phyloP scores from a whole-genome alignment of 2,329 filamentous ascomycete species.

The Clonostachys solani region DNA sequence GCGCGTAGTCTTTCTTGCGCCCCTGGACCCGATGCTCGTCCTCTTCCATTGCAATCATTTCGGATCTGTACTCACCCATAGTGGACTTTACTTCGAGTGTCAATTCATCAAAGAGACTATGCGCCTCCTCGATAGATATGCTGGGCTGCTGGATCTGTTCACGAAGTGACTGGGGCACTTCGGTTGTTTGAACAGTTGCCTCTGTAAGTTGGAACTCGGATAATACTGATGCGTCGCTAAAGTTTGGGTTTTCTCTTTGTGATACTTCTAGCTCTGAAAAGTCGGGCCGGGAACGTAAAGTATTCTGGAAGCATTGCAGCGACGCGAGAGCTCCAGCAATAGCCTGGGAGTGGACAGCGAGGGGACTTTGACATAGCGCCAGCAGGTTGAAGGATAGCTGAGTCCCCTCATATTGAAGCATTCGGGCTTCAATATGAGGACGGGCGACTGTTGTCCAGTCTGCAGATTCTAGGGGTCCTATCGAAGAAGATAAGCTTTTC shows the following conservation, averaged over 20 bases:
- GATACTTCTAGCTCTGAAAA: background rate
- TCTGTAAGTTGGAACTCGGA: slow-evolving; percentile 1
- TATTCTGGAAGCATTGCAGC: slow-evolving; percentile 10
- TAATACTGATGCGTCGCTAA: background rate
- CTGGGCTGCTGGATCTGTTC: background rate
- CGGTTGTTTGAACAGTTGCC: slow-evolving; percentile 13
- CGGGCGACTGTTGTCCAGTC: slow-evolving; percentile 67
- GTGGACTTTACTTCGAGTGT: slow-evolving; percentile 33
- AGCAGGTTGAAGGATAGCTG: slow-evolving; percentile 74
- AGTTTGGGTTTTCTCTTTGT: background rate
- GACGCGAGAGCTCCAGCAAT: slow-evolving; percentile 37
- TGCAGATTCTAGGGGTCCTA: slow-evolving; percentile 23
- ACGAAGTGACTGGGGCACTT: slow-evolving; percentile 8
- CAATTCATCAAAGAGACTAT: slow-evolving; percentile 28
- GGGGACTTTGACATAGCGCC: slow-evolving; percentile 65
- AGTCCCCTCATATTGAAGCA: slow-evolving; percentile 61
- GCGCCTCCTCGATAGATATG: background rate
- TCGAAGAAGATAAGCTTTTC: background rate
- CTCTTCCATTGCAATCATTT: slow-evolving; percentile 35
- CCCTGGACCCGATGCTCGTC: slow-evolving; percentile 49
- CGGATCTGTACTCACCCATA: slow-evolving; percentile 41
- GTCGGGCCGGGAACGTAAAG: slow-evolving; percentile 1
- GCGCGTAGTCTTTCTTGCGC: slow-evolving; percentile 64
- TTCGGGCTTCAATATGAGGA: slow-evolving; percentile 62
- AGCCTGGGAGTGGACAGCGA: slow-evolving; percentile 40